These are phyloP conservation scores for Cladosporium sp. DNA, from an alignment of 2,329 filamentous ascomycete genomes.

Conservation along the genomic window DNA sequence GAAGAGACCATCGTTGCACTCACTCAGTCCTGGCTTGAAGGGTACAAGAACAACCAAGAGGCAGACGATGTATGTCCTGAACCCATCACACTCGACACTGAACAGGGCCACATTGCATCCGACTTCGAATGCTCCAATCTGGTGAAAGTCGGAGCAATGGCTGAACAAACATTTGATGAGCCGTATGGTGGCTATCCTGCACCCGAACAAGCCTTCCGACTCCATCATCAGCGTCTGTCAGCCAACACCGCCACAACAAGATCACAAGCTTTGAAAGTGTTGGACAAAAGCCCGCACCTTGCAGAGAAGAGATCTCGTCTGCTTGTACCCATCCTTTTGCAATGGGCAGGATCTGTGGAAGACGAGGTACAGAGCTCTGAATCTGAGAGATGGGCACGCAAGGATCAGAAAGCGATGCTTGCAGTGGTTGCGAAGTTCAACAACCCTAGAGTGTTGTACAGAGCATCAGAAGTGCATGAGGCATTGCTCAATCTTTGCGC, in stretches of 20 bases:
- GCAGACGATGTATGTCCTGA: not conserved
- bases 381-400: conserved; percentile 57
- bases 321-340: conserved; percentile 79
- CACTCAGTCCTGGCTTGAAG: conserved; percentile 70
- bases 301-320: conserved; percentile 83
- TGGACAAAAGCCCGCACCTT: conserved; percentile 67
- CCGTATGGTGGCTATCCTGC: conserved; percentile 35
- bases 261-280: conserved; percentile 72
- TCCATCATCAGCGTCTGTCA: conserved; percentile 15
- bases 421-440: conserved; percentile 76
- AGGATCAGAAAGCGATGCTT: conserved; percentile 80
- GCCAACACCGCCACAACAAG: conserved; percentile 38
- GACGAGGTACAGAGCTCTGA: conserved; percentile 20
- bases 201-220: conserved; percentile 6
- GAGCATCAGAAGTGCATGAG: conserved; percentile 68
- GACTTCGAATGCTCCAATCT: conserved; percentile 85
- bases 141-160: conserved; percentile 52
- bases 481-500: conserved; percentile 71
- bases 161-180: conserved; percentile 50
- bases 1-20: conserved; percentile 69
- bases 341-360: conserved; percentile 62
- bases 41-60: conserved; percentile 5
- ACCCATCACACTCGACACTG: conserved; percentile 19
- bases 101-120: conserved; percentile 45
- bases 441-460: conserved; percentile 82